These are phyloP conservation scores for Oldenlandia corymbosa DNA, from an alignment of 257 asterid species.

Conservation along the genomic window DNA sequence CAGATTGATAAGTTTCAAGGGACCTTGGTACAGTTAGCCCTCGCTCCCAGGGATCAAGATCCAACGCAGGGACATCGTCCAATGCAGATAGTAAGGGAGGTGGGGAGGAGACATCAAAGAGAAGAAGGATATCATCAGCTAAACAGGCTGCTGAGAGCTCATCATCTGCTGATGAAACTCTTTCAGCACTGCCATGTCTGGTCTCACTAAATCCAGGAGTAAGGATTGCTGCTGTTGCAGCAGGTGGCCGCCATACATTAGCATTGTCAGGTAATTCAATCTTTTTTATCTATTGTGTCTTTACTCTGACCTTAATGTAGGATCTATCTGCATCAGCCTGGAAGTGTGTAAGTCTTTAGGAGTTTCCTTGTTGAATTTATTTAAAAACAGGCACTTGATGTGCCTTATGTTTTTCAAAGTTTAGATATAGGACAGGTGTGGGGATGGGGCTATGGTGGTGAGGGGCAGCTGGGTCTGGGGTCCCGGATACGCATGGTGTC, in stretches of 20 bases:
- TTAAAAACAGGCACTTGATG: conserved; percentile 23
- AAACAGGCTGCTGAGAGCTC: conserved; percentile 75
- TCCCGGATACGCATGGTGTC: conserved; percentile 91
- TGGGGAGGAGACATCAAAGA: conserved; percentile 74
- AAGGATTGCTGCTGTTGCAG: conserved; percentile 73
- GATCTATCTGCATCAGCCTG: not conserved
- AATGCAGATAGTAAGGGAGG: conserved; percentile 48
- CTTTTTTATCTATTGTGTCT: conserved; percentile 9
- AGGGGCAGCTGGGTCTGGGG: conserved; percentile 96
- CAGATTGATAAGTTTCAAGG: conserved; percentile 37
- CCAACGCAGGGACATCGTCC: conserved; percentile 39
- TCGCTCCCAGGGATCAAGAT: conserved; percentile 67
- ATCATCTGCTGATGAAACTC: conserved; percentile 63
- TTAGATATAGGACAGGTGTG: conserved; percentile 96
- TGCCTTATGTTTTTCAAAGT: conserved; percentile 28
- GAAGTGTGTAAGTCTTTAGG: not conserved
- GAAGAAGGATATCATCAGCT: conserved; percentile 74
- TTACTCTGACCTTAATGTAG: not conserved
- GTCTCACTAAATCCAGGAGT: conserved; percentile 78
- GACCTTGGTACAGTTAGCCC: conserved; percentile 62
- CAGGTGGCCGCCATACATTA: conserved; percentile 95
- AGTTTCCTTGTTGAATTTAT: conserved; percentile 4
- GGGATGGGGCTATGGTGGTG: conserved; percentile 99
- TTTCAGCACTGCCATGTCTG: conserved; percentile 83
- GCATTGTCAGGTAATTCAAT: conserved; percentile 70